These are phyloP conservation scores for Punctularia strigosozonata DNA, from an alignment of 768 basidiomycete species.

Conservation along the genomic window DNA sequence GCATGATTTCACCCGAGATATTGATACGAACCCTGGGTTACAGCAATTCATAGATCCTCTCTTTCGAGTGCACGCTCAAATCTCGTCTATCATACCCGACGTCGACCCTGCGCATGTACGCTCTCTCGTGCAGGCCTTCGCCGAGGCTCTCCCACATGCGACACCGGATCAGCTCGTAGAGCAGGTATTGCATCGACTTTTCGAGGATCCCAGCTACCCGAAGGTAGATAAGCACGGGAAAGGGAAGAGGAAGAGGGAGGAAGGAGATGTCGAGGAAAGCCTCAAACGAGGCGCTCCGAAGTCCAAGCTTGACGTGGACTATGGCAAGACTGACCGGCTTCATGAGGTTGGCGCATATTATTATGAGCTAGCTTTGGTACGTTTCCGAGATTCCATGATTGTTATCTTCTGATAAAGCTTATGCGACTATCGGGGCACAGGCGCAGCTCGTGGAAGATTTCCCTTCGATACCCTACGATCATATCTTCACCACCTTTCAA, in stretches of 20 bases:
- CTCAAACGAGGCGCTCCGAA: constrained; percentile 14
- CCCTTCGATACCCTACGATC: constrained; percentile 41
- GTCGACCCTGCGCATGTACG: constrained; percentile 45
- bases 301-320: constrained; percentile 40
- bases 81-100: constrained; percentile 64
- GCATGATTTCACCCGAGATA: too few species aligned
- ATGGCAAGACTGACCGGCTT: constrained; percentile 33
- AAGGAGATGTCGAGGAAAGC: constrained; percentile 13
- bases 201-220: constrained; percentile 54
- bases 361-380: constrained; percentile 38
- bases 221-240: constrained; percentile 31
- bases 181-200: constrained; percentile 43
- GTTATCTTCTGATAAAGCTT: constrained; percentile 3
- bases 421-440: constrained; percentile 17
- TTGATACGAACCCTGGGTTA: neutral
- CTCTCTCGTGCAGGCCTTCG: constrained; percentile 26
- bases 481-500: constrained; percentile 35
- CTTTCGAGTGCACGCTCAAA: constrained; percentile 29
- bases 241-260: constrained; percentile 30
- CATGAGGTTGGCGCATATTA: constrained; percentile 35
- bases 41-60: neutral
- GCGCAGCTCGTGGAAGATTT: constrained; percentile 44
- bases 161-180: constrained; percentile 32
- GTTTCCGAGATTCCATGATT: constrained; percentile 14
- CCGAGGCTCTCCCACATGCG: constrained; percentile 19